Evolutionary conservation across 345 rosid species (phyloP).

Genomic region (Linum lewisii): DNA sequence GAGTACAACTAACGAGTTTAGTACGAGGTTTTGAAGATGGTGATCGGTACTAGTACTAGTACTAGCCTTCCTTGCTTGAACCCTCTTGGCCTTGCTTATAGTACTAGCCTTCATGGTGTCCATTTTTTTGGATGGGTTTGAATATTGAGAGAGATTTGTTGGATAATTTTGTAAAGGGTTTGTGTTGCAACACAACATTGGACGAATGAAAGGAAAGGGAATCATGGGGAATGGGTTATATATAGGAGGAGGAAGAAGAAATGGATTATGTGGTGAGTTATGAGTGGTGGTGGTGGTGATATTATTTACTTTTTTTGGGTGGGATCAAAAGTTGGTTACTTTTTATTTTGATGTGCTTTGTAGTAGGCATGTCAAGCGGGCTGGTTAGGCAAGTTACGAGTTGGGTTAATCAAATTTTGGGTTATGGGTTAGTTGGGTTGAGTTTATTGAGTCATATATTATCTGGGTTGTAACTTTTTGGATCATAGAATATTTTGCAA

Average conservation of each 20-base stretch:
- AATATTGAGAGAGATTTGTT: no score
- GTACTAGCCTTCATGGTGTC: conserved; percentile 13
- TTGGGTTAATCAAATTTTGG: no score
- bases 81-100: conserved; percentile 9
- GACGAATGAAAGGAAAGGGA: conserved; percentile 2
- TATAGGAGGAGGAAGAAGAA: conserved; percentile 2
- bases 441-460: no score
- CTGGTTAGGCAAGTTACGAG: no score
- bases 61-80: conserved; percentile 3
- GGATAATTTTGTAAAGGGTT: neutral
- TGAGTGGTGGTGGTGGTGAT: neutral
- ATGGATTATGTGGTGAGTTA: conserved; percentile 7
- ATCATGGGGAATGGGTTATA: conserved; percentile 10
- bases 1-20: conserved; percentile 22
- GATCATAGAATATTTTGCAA: no score
- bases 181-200: conserved; percentile 1
- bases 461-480: no score
- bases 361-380: no score
- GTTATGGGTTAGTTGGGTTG: no score
- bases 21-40: conserved; percentile 14
- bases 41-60: no score
- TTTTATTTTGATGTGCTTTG: neutral
- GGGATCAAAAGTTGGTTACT: conserved; percentile 12
- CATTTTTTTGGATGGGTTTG: neutral
- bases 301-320: neutral